Percentiles rank a stretch among this genome's conserved stretches.
Evolutionary conservation across 257 asterid species (phyloP).

Genomic region (Nyctanthes arbortristis): DNA sequence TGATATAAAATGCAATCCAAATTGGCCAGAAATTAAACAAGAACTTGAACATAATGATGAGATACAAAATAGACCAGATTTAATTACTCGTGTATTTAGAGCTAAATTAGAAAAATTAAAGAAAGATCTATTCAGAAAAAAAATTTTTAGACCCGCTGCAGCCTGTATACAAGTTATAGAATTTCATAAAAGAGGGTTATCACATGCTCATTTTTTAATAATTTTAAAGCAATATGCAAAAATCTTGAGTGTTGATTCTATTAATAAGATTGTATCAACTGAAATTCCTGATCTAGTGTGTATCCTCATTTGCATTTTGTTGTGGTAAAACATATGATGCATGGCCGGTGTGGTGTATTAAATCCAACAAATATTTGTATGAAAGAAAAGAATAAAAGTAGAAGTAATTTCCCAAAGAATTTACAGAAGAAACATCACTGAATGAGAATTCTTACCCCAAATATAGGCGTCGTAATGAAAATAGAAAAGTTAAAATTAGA

Average conservation of each 20-base stretch:
- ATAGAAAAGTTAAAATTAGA: not conserved
- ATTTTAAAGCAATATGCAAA: not conserved
- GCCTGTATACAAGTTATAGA: not conserved
- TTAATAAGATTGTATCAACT: not conserved
- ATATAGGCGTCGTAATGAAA: not conserved
- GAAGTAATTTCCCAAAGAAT: not conserved
- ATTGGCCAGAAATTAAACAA: not conserved
- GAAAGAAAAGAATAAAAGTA: not conserved
- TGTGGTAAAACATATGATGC: constrained; percentile 14
- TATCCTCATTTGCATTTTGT: not conserved
- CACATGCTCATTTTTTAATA: not conserved
- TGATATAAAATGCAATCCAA: not conserved
- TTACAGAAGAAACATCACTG: not conserved
- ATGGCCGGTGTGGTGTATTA: not conserved
- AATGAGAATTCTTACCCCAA: not conserved
- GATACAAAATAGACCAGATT: not conserved
- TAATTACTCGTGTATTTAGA: not conserved
- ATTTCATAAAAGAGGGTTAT: not conserved
- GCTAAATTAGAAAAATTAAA: not conserved
- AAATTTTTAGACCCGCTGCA: not conserved
- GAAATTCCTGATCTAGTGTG: not conserved
- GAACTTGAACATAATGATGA: not conserved
- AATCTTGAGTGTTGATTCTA: not conserved
- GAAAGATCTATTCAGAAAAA: not conserved
- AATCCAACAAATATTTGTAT: not conserved